Evolutionary conservation across 2,329 filamentous ascomycete species (phyloP).

Genomic region (Teratosphaeria epicoccoides): DNA sequence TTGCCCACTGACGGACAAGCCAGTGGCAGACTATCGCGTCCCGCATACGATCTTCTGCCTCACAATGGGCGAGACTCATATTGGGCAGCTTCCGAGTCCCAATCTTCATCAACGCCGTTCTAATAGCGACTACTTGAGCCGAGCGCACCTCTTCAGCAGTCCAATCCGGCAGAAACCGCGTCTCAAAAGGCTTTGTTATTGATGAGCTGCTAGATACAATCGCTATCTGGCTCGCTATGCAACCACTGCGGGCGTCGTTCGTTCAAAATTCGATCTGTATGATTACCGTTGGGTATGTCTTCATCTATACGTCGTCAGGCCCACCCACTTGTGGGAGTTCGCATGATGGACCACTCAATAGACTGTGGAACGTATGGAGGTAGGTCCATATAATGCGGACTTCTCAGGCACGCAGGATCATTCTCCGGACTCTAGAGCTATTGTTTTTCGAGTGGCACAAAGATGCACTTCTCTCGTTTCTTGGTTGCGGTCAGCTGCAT

Average conservation of each 20-base stretch:
- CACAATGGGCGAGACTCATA: neutral
- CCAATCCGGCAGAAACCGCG: too few species aligned
- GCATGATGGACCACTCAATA: too few species aligned
- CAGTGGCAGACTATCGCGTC: neutral
- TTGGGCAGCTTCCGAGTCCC: neutral
- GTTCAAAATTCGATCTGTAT: too few species aligned
- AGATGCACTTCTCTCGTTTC: conserved; percentile 14
- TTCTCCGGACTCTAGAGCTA: neutral
- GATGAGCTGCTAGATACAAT: too few species aligned
- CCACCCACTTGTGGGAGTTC: too few species aligned
- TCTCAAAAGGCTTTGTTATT: too few species aligned
- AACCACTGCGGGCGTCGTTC: too few species aligned
- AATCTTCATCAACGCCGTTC: neutral
- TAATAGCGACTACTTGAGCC: too few species aligned
- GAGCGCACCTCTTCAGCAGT: too few species aligned
- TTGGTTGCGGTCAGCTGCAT: conserved; percentile 11
- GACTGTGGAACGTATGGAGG: neutral
- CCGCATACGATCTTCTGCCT: neutral
- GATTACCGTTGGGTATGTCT: too few species aligned
- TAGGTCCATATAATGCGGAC: neutral
- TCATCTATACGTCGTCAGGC: too few species aligned
- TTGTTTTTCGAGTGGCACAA: conserved; percentile 1
- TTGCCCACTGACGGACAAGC: neutral
- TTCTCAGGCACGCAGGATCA: neutral
- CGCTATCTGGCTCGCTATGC: too few species aligned